Evolutionary conservation across 352 stramenopile species (phyloP), one percentile per base, ranked within the genome.

Genomic region (Thalassiosira livingstoniorum): DNA sequence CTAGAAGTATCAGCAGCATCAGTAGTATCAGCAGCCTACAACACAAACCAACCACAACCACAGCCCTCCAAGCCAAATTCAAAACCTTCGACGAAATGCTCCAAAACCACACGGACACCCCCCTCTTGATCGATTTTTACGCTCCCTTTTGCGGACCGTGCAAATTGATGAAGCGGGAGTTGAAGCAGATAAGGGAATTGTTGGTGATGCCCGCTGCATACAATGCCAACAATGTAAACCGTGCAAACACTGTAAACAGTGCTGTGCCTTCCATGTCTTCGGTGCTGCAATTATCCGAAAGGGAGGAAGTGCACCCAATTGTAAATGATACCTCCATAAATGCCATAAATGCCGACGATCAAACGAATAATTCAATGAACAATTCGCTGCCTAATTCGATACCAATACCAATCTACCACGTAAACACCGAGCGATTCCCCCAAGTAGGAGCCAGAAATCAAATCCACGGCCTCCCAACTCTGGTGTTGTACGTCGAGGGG

Each of bases 41-140:
- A 18, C 10, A 10, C 42, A 51, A 51, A 51, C 10, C 42, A 51
- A 72, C 21, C 27, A 15, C 57, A 21, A 45, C 27, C 15, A 65
- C 65, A 21, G 34, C 4, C 51, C 34, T 74, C 2, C 32, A 53
- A 37, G 21, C 37, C 11, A 75, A 85, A 60, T 92, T 88, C 73
- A 89, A 88, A 69, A 90, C 87, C 15, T 89, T 91, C 75, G 87
- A 92, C 60, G 76, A 92, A 82, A 88, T 92, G 70, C 67, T 92
- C 4, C 25, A 75, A 5, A 60, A 75, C 45, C 83, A 87, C 72
- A 37, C 54, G 15, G 61, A 80, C 47, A 75, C 82, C 27, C 70
- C 82, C 31, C 25, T 91, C 0, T 42, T 92, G 10, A 82, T 89
- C 37, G 78, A 80, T 29, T 92, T 92, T 75, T 85, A 86, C 25